Evolutionary conservation across 257 asterid species (phyloP).

Genomic region (Thymus mandschuricus): DNA sequence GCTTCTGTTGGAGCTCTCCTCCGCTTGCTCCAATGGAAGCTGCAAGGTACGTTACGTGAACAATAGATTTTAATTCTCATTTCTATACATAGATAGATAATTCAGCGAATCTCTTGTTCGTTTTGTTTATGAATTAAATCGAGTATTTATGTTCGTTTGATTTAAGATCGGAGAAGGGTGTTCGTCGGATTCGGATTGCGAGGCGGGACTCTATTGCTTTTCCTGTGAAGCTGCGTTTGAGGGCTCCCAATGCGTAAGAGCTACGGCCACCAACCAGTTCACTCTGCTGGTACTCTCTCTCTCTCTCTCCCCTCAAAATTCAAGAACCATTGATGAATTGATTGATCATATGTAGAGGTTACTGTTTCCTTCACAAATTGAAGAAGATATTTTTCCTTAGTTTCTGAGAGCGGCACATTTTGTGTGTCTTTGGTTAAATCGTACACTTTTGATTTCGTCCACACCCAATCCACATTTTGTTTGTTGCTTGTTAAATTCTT

Average conservation of each 20-base stretch:
- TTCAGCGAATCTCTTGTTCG: neutral
- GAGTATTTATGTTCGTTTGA: neutral
- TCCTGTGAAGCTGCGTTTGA: conserved; percentile 55
- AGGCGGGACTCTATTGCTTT: conserved; percentile 57
- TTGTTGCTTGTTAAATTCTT: neutral
- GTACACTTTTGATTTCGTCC: neutral
- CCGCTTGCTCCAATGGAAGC: conserved; percentile 45
- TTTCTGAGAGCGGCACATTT: neutral
- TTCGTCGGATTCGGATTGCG: conserved; percentile 60
- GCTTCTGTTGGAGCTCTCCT: conserved; percentile 26
- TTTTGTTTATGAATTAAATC: neutral
- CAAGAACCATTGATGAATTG: neutral
- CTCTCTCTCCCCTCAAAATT: neutral
- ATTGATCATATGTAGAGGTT: too few species aligned
- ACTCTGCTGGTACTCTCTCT: conserved; percentile 52
- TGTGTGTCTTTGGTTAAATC: neutral
- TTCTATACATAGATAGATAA: too few species aligned
- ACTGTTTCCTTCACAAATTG: too few species aligned
- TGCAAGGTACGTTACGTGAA: conserved; percentile 44
- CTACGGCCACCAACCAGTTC: conserved; percentile 70
- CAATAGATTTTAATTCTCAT: neutral
- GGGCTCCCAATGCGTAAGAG: conserved; percentile 65
- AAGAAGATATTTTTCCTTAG: neutral
- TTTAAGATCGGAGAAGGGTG: conserved; percentile 58
- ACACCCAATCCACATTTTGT: conserved; percentile 1